Evolutionary conservation across 73 alveolate species (phyloP).

Genomic region (Paramecium bursaria): DNA sequence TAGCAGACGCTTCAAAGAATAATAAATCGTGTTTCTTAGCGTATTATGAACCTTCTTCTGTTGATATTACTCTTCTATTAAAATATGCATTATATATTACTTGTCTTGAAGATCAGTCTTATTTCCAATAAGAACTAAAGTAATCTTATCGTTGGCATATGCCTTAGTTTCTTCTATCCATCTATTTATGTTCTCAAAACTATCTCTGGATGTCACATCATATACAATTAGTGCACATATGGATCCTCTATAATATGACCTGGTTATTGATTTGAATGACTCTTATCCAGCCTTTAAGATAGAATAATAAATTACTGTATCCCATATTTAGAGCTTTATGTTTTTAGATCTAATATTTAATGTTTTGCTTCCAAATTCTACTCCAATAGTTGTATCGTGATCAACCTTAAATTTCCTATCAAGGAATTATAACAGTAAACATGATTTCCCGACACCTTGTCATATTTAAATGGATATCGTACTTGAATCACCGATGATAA

Average conservation of each 20-base stretch:
- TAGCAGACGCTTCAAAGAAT: constrained; percentile 85
- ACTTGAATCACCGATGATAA: constrained; percentile 70
- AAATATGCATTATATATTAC: constrained; percentile 50
- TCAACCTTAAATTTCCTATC: constrained; percentile 73
- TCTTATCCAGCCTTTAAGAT: constrained; percentile 79
- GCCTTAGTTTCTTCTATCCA: constrained; percentile 80
- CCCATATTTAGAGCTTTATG: constrained; percentile 71
- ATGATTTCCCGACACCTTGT: constrained; percentile 75
- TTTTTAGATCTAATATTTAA: constrained; percentile 70
- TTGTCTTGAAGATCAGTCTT: constrained; percentile 77
- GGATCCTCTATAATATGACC: constrained; percentile 76
- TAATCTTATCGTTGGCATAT: constrained; percentile 77
- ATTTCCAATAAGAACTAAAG: constrained; percentile 80
- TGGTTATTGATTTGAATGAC: constrained; percentile 73
- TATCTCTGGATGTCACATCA: constrained; percentile 80
- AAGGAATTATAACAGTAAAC: constrained; percentile 72
- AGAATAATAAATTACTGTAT: constrained; percentile 52
- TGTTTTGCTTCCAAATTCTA: constrained; percentile 76
- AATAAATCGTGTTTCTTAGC: constrained; percentile 79
- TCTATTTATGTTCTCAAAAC: constrained; percentile 66
- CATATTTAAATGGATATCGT: not conserved
- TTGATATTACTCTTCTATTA: constrained; percentile 77
- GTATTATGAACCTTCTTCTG: constrained; percentile 82
- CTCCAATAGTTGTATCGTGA: constrained; percentile 80
- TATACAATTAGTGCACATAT: constrained; percentile 75